These are phyloP conservation scores for Suhomyces sp. DNA, from an alignment of 805 yeast species.

Conservation along the genomic window DNA sequence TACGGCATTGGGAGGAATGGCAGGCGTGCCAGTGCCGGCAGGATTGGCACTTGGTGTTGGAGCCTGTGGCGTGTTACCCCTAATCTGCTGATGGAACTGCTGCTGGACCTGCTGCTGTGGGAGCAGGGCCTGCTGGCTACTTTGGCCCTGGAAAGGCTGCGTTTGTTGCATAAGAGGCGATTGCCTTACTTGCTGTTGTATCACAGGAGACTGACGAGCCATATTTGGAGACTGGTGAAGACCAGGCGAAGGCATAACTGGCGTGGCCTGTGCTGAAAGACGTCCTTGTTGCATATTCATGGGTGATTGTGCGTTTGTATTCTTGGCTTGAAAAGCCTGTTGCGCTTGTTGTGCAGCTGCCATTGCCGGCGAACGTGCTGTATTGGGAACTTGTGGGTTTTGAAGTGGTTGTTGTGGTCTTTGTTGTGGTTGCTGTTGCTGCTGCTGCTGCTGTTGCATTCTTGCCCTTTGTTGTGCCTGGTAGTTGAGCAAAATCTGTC, in stretches of 20 bases:
- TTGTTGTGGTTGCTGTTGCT: constrained; percentile 21
- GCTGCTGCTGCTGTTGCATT: constrained; percentile 15
- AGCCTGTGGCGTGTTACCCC: background rate
- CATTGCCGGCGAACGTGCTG: background rate
- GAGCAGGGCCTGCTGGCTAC: background rate
- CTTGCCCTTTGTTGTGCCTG: constrained; percentile 42
- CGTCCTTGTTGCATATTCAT: constrained; percentile 9
- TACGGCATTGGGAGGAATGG: constrained; percentile 20
- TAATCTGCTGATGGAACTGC: constrained; percentile 6
- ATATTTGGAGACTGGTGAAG: constrained; percentile 9
- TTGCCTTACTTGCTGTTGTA: constrained; percentile 7
- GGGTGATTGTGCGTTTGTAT: constrained; percentile 6
- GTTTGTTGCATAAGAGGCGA: constrained; percentile 7
- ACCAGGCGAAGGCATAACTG: constrained; percentile 10
- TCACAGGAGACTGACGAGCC: constrained; percentile 7
- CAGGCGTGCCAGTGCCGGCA: constrained; percentile 1
- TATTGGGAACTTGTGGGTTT: background rate
- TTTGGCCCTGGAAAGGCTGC: background rate
- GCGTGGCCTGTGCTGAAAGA: constrained; percentile 10
- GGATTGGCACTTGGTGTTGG: constrained; percentile 2
- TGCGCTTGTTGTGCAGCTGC: background rate
- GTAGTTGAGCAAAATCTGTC: constrained; percentile 55
- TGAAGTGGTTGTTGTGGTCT: constrained; percentile 14
- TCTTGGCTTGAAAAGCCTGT: constrained; percentile 6
- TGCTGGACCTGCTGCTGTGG: constrained; percentile 8